phyloP scores from a whole-genome alignment of 139 green algal species.

The Zygnema cylindricum region DNA sequence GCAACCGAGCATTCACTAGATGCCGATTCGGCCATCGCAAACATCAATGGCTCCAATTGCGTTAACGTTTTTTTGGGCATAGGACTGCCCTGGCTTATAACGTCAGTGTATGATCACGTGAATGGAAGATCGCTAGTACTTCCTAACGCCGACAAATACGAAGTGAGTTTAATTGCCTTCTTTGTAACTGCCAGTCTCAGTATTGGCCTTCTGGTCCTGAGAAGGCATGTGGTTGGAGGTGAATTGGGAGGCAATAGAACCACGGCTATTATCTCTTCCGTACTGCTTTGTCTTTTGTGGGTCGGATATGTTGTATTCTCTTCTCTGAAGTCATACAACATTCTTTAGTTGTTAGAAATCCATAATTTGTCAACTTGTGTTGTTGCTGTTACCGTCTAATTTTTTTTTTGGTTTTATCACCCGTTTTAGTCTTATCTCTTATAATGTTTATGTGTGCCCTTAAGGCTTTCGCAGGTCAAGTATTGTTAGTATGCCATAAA shows the following conservation, averaged over 20 bases:
- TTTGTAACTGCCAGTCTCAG: neutral
- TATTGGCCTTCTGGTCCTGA: conserved; percentile 17
- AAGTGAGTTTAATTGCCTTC: conserved; percentile 36
- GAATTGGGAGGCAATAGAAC: conserved; percentile 17
- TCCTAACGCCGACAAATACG: neutral
- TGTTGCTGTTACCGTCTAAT: neutral
- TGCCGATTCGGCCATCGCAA: conserved; percentile 52
- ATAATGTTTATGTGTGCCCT: no score
- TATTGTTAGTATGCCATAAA: no score
- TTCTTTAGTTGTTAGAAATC: neutral
- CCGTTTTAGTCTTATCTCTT: no score
- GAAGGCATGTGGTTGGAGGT: neutral
- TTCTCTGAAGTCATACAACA: neutral
- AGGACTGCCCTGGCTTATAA: conserved; percentile 49
- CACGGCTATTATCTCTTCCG: neutral
- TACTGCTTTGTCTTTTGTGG: conserved; percentile 17
- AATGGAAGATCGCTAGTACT: neutral
- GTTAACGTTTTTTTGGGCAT: conserved; percentile 53
- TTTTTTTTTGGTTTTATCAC: neutral
- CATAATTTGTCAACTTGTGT: no score
- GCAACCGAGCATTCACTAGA: conserved; percentile 10
- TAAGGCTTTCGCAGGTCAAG: no score
- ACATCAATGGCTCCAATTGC: conserved; percentile 51
- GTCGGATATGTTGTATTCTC: conserved; percentile 22
- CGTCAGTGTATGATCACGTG: conserved; percentile 24